phyloP scores from a whole-genome alignment of 108 stramenopile genomes.

The Cyclotella atomus region DNA sequence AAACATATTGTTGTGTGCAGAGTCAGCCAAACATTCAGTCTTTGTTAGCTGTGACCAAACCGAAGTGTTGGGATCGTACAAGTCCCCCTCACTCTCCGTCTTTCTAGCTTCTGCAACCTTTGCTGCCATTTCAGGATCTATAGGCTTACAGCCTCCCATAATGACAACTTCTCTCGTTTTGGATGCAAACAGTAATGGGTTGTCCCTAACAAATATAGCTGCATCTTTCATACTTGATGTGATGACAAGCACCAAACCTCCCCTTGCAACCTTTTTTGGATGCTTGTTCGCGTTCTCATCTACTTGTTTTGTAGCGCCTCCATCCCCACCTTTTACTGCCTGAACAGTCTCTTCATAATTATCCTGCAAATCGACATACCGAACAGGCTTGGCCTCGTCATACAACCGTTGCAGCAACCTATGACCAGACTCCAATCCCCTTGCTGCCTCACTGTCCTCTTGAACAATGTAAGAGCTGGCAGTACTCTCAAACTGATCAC shows the following conservation, averaged over 20 bases:
- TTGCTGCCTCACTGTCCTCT: conserved; percentile 48
- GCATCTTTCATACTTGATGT: conserved; percentile 55
- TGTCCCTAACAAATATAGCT: conserved; percentile 48
- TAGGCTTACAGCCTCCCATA: conserved; percentile 52
- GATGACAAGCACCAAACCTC: conserved; percentile 45
- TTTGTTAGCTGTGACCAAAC: conserved; percentile 36
- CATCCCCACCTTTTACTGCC: not conserved
- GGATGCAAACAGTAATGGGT: conserved; percentile 42
- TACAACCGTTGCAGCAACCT: conserved; percentile 49
- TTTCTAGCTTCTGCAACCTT: not conserved
- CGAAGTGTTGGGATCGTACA: not conserved
- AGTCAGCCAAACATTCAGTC: conserved; percentile 39
- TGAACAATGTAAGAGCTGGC: conserved; percentile 48
- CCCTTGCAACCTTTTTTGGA: conserved; percentile 25
- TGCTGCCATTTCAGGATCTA: conserved; percentile 7
- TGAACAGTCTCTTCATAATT: conserved; percentile 5
- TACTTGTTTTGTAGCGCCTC: not conserved
- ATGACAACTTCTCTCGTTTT: conserved; percentile 50
- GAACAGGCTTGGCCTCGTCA: conserved; percentile 38
- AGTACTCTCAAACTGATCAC: conserved; percentile 46
- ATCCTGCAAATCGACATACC: conserved; percentile 23
- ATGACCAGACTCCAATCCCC: conserved; percentile 40
- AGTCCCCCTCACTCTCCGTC: not conserved
- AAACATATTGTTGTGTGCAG: conserved; percentile 55
- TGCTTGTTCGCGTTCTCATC: conserved; percentile 9